A percentile compares a stretch with the other conserved stretches of the same genome.
phyloP scores from a whole-genome alignment of 1,284 basidiomycete genomes.

The Leccinum griseonigrum region DNA sequence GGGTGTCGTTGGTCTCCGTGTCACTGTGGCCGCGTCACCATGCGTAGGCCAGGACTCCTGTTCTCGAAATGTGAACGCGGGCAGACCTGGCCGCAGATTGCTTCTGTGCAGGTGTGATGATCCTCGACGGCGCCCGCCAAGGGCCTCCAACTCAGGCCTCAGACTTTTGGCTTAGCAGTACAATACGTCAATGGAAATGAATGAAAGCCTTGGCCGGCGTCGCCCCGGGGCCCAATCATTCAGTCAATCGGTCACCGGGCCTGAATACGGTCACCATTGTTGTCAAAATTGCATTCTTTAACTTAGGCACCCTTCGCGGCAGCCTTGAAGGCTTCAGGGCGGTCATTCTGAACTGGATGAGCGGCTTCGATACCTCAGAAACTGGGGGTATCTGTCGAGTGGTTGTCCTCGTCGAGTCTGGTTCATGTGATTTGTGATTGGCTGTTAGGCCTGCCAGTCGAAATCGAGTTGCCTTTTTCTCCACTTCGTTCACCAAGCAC shows the following conservation, averaged over 20 bases:
- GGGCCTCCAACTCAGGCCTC: neutral
- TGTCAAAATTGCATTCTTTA: neutral
- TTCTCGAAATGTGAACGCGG: neutral
- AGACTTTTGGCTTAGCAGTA: neutral
- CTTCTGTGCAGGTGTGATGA: neutral
- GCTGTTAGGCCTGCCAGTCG: neutral
- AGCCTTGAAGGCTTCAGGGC: neutral
- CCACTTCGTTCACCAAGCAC: slow-evolving; percentile 6
- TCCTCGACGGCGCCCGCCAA: neutral
- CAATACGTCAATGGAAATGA: neutral
- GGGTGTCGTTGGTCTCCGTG: neutral
- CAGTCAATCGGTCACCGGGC: neutral
- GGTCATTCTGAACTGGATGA: neutral
- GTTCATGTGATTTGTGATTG: neutral
- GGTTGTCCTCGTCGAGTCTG: neutral
- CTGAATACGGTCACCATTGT: neutral
- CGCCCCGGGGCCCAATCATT: too few relatives aligned
- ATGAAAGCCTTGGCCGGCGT: neutral
- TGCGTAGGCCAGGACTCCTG: neutral
- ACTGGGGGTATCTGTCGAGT: neutral
- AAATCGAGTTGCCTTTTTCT: neutral
- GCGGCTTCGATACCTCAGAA: neutral
- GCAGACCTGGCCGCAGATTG: slow-evolving; percentile 6
- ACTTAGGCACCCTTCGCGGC: neutral
- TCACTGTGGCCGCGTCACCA: neutral